phyloP scores from a whole-genome alignment of 176 grass and related monocot genomes.

The Carex cristatella region DNA sequence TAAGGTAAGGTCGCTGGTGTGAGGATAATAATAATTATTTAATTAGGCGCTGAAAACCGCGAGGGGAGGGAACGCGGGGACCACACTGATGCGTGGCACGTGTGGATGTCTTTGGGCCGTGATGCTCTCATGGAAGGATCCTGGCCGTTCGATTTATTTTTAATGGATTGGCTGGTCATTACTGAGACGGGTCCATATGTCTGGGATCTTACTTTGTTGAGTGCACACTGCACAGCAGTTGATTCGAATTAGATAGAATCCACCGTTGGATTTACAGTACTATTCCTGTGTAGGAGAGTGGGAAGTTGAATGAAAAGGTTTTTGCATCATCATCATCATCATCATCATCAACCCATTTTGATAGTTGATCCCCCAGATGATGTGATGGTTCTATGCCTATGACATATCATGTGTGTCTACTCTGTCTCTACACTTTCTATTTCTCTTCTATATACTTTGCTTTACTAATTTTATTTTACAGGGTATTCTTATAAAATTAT shows the following conservation, averaged over 20 bases:
- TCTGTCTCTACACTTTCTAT: not conserved
- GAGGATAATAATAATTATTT: slow-evolving; percentile 14
- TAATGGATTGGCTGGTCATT: not conserved
- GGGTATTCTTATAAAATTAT: no score
- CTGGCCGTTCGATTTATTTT: slow-evolving; percentile 25
- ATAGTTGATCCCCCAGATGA: not conserved
- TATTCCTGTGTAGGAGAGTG: not conserved
- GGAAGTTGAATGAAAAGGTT: not conserved
- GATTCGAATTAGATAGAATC: slow-evolving; percentile 29
- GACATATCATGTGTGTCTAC: not conserved
- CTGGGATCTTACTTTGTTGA: slow-evolving; percentile 1
- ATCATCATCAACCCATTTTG: no score
- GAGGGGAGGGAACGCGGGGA: not conserved
- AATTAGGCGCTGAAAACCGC: slow-evolving; percentile 7
- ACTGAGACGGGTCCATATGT: not conserved
- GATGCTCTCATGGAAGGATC: not conserved
- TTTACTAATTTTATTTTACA: not conserved
- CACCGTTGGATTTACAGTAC: slow-evolving; percentile 31
- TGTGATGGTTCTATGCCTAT: not conserved
- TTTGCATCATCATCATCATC: not conserved
- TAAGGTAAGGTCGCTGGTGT: not conserved
- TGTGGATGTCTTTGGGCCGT: slow-evolving; percentile 39
- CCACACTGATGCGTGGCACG: slow-evolving; percentile 34
- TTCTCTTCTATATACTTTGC: not conserved
- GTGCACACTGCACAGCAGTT: not conserved